These are phyloP conservation scores for Pseudocercospora fijiensis DNA, from an alignment of 2,329 filamentous ascomycete species.

Conservation along the genomic window DNA sequence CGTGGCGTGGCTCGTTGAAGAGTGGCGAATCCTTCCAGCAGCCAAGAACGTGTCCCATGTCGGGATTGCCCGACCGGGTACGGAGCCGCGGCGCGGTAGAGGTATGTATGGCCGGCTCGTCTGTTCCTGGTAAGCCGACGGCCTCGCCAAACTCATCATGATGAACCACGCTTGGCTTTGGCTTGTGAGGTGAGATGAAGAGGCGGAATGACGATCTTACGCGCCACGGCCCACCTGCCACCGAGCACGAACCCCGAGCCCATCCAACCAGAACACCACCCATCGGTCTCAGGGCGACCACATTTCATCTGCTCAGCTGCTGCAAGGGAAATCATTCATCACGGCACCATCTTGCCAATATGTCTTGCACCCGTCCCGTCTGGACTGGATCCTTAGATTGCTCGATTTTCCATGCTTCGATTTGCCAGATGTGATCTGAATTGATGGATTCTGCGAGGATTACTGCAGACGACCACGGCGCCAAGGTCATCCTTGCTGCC, in stretches of 20 bases:
- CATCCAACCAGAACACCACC: not conserved
- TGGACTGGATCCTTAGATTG: not conserved
- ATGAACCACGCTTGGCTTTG: not conserved
- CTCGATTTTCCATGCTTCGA: not conserved
- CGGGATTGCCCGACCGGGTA: too few relatives aligned
- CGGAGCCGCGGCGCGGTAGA: not conserved
- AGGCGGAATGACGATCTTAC: constrained; percentile 1
- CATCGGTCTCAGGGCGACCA: not conserved
- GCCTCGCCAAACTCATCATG: not conserved
- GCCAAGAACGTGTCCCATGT: too few relatives aligned
- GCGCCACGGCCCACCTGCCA: not conserved
- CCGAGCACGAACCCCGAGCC: not conserved
- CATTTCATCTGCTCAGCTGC: not conserved
- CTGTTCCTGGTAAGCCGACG: not conserved
- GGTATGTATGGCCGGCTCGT: too few relatives aligned
- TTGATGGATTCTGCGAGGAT: not conserved
- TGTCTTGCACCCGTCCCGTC: not conserved
- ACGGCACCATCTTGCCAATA: not conserved
- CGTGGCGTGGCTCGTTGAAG: too few relatives aligned
- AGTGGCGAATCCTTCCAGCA: too few relatives aligned
- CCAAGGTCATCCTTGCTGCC: constrained; percentile 4
- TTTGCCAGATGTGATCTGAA: not conserved
- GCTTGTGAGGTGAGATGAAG: not conserved
- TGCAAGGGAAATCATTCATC: not conserved
- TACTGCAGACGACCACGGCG: constrained; percentile 7